Conservation (phyloP, 1,284 basidiomycete genomes). For the Ceratobasidium sp. region DNA sequence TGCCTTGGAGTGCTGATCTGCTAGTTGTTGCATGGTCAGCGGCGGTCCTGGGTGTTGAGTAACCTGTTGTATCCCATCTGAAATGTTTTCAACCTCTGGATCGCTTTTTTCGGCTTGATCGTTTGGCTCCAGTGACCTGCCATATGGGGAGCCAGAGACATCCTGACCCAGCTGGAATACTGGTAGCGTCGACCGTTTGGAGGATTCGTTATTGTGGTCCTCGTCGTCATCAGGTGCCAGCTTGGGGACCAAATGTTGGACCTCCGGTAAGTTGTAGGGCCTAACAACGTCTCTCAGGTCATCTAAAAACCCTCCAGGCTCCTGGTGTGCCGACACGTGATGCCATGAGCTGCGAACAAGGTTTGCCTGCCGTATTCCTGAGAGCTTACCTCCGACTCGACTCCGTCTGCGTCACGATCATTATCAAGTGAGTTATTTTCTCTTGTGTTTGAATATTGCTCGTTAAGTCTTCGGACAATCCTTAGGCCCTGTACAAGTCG, state of each 20-base stretch:
- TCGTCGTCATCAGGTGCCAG: conserved; percentile 23
- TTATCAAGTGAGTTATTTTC: conserved; percentile 2
- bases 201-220: not conserved
- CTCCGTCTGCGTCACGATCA: not conserved
- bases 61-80: not conserved
- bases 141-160: not conserved
- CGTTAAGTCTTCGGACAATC: conserved; percentile 84
- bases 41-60: conserved; percentile 56
- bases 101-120: conserved; percentile 59
- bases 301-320: conserved; percentile 73
- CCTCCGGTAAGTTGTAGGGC: conserved; percentile 75
- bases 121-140: conserved; percentile 31
- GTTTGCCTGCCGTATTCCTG: conserved; percentile 34
- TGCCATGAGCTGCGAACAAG: conserved; percentile 39
- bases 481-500: conserved; percentile 89
- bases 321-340: conserved; percentile 50
- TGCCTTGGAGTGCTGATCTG: conserved; percentile 61
- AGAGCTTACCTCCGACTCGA: conserved; percentile 37
- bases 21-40: conserved; percentile 76
- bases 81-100: conserved; percentile 46
- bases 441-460: conserved; percentile 71
- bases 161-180: not conserved
- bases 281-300: conserved; percentile 76
- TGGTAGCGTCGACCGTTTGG: not conserved
- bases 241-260: conserved; percentile 60